phyloP scores from a whole-genome alignment of 371 early-diverging fungal species.

The Nematocida ausubeli region DNA sequence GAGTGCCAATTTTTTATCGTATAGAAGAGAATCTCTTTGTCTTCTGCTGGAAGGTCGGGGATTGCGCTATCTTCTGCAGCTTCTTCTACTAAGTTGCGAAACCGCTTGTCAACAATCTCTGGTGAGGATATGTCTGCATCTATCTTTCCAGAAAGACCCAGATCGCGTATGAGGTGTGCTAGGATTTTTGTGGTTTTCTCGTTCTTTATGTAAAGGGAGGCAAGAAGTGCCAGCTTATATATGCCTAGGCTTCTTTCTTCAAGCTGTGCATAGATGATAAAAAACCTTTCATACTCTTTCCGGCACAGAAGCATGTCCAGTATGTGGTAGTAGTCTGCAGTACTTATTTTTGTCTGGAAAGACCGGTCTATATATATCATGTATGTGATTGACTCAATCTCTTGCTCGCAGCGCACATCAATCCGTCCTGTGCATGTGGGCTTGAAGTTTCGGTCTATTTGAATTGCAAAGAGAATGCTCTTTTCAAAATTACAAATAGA shows the following conservation, averaged over 20 bases:
- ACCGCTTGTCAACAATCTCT: neutral
- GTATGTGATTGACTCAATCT: slow-evolving; percentile 60
- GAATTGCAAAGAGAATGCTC: neutral
- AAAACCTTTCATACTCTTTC: slow-evolving; percentile 60
- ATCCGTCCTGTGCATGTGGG: neutral
- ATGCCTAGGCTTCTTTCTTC: slow-evolving; percentile 3
- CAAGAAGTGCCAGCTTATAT: slow-evolving; percentile 54
- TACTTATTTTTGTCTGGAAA: neutral
- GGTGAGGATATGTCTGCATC: neutral
- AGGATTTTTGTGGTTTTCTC: neutral
- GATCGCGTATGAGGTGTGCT: slow-evolving; percentile 6
- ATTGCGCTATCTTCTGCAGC: slow-evolving; percentile 3
- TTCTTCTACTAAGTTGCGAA: slow-evolving; percentile 1
- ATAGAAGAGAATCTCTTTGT: slow-evolving; percentile 7
- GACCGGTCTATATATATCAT: slow-evolving; percentile 33
- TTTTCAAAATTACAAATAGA: slow-evolving; percentile 40
- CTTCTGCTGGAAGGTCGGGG: neutral
- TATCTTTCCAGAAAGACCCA: neutral
- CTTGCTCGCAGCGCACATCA: slow-evolving; percentile 64
- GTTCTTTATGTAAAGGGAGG: slow-evolving; percentile 27
- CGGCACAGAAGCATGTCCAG: slow-evolving; percentile 54
- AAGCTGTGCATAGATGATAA: slow-evolving; percentile 19
- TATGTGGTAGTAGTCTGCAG: slow-evolving; percentile 1
- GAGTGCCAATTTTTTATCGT: slow-evolving; percentile 33
- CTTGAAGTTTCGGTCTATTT: neutral